Conservation (phyloP, 768 basidiomycete genomes). For the Tricholoma flavovirens region DNA sequence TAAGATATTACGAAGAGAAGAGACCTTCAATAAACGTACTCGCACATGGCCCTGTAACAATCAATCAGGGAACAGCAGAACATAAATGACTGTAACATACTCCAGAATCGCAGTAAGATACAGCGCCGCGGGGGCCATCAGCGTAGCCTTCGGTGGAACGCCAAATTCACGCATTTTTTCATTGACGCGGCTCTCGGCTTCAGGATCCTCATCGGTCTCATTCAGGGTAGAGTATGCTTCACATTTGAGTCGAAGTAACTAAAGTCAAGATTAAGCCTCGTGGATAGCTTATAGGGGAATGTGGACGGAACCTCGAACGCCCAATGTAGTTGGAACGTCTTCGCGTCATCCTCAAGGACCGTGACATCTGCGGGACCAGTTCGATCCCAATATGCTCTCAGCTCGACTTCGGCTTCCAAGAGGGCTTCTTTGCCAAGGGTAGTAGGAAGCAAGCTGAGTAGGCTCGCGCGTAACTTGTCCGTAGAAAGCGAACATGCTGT, state of each 20-base stretch:
- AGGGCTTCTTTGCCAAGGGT: constrained; percentile 87
- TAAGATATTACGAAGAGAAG: constrained; percentile 3
- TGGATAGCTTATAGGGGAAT: constrained; percentile 2
- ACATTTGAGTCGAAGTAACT: constrained; percentile 82
- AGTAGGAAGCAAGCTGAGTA: constrained; percentile 70
- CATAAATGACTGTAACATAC: constrained; percentile 45
- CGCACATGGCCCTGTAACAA: constrained; percentile 69
- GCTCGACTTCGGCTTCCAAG: constrained; percentile 87
- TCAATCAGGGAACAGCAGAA: constrained; percentile 22
- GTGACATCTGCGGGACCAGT: constrained; percentile 35
- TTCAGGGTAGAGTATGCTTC: constrained; percentile 85
- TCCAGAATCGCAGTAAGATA: constrained; percentile 92
- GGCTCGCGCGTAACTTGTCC: constrained; percentile 64
- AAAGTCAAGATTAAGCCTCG: constrained; percentile 7
- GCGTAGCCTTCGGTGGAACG: constrained; percentile 45
- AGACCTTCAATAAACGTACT: constrained; percentile 50
- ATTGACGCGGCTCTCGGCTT: constrained; percentile 55
- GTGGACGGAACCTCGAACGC: constrained; percentile 59
- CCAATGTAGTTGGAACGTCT: constrained; percentile 67
- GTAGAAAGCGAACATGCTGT: constrained; percentile 65
- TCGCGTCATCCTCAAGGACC: constrained; percentile 42
- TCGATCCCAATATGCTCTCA: constrained; percentile 84
- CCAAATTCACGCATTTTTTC: constrained; percentile 54
- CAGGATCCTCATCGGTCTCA: constrained; percentile 70
- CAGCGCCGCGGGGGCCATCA: constrained; percentile 76